These are phyloP conservation scores for Schoenoplectus tabernaemontani DNA, from an alignment of 202 grass and related monocot species.

Conservation along the genomic window DNA sequence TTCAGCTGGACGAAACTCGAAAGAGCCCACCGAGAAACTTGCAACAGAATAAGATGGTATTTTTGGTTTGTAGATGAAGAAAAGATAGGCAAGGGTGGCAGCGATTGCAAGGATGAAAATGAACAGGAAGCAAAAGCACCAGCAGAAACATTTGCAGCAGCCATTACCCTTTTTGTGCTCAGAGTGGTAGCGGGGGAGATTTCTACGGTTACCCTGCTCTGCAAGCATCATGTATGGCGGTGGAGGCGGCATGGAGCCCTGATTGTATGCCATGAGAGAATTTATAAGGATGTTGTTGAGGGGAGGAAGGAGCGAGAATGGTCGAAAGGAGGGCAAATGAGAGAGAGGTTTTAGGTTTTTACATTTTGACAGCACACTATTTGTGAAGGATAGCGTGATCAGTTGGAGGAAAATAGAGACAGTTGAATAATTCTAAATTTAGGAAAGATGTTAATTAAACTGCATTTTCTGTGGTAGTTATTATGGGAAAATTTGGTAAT, in stretches of 20 bases:
- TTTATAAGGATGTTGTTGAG: background rate
- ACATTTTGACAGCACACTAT: conserved; percentile 8
- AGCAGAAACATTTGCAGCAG: conserved; percentile 41
- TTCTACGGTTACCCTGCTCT: conserved; percentile 26
- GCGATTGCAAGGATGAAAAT: conserved; percentile 32
- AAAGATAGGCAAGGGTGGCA: conserved; percentile 24
- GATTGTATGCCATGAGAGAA: conserved; percentile 17
- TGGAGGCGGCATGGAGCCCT: conserved; percentile 10
- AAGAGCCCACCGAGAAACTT: conserved; percentile 53
- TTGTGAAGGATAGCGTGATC: background rate
- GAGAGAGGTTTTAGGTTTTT: background rate
- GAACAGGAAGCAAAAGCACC: conserved; percentile 60
- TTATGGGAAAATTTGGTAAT: background rate
- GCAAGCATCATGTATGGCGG: conserved; percentile 22
- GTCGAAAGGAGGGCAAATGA: background rate
- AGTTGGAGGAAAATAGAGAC: background rate
- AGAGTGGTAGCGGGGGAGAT: conserved; percentile 47
- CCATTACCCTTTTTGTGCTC: conserved; percentile 17
- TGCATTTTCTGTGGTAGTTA: background rate
- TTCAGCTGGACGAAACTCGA: conserved; percentile 41
- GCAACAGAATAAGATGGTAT: conserved; percentile 62
- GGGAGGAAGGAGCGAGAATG: background rate
- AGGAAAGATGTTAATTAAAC: background rate
- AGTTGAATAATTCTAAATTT: conserved; percentile 21
- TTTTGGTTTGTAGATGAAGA: conserved; percentile 44